These are phyloP conservation scores for Metschnikowia arizonensis DNA, from an alignment of 805 yeast genomes.

Conservation along the genomic window DNA sequence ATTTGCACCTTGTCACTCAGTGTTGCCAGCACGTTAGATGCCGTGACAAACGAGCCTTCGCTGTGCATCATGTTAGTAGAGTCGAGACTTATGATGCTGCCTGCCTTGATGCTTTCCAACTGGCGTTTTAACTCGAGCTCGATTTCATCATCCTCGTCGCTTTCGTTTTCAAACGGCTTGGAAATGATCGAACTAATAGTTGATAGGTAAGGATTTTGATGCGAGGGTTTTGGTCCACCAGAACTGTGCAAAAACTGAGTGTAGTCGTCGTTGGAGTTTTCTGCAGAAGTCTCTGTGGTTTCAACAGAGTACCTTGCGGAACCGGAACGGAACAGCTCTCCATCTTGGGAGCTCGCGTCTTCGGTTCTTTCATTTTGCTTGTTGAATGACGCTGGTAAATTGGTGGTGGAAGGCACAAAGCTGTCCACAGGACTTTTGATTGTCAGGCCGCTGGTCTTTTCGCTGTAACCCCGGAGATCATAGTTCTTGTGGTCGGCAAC, in stretches of 20 bases:
- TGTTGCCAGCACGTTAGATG: background rate
- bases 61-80: constrained; percentile 5
- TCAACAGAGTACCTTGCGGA: constrained; percentile 8
- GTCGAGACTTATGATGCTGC: constrained; percentile 11
- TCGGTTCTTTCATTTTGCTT: background rate
- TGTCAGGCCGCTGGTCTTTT: background rate
- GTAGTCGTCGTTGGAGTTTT: constrained; percentile 21
- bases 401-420: constrained; percentile 11
- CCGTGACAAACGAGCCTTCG: constrained; percentile 13
- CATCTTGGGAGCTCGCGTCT: constrained; percentile 9
- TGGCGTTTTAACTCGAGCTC: constrained; percentile 39
- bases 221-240: constrained; percentile 4
- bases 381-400: constrained; percentile 8
- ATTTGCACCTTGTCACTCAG: background rate
- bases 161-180: constrained; percentile 25
- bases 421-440: background rate
- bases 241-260: constrained; percentile 22
- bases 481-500: constrained; percentile 22
- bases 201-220: constrained; percentile 34
- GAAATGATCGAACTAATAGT: constrained; percentile 42
- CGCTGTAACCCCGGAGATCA: constrained; percentile 12
- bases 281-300: constrained; percentile 7
- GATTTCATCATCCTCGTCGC: constrained; percentile 31
- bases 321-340: constrained; percentile 6
- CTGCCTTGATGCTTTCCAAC: constrained; percentile 31